Percentiles rank a stretch among this genome's conserved stretches.
Conservation (phyloP, 192 early-diverging fungal genomes). For the Linnemannia zychae region DNA sequence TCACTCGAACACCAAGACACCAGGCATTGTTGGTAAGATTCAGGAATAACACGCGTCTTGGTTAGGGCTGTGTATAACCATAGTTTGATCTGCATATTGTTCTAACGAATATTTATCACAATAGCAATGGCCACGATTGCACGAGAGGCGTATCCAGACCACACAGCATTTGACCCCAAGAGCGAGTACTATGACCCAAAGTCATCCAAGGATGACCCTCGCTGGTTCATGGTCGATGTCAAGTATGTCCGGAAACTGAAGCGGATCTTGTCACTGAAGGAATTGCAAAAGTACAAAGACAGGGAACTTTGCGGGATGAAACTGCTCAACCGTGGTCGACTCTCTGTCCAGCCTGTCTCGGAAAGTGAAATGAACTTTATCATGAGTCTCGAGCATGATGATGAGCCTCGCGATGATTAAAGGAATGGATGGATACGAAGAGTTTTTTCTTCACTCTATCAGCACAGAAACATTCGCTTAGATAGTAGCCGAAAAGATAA, state of each 20-base stretch:
- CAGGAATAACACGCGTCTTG: constrained; percentile 13
- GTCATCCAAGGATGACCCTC: constrained; percentile 72
- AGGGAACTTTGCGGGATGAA: constrained; percentile 72
- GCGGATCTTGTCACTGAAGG: constrained; percentile 73
- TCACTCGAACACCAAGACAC: constrained; percentile 87
- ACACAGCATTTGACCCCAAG: constrained; percentile 77
- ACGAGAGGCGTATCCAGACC: constrained; percentile 79
- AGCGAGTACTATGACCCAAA: constrained; percentile 89
- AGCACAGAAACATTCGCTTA: neutral
- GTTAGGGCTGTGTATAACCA: no score
- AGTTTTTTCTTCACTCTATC: neutral
- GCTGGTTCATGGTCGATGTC: constrained; percentile 92
- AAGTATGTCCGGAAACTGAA: constrained; percentile 77
- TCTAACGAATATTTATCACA: neutral
- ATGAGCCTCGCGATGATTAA: neutral
- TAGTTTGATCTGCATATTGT: neutral
- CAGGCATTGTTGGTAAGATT: constrained; percentile 83
- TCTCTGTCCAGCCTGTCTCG: constrained; percentile 84
- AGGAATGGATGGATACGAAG: neutral
- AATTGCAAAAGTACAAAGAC: constrained; percentile 70
- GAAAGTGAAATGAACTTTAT: constrained; percentile 78
- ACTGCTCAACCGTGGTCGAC: constrained; percentile 76
- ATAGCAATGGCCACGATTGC: constrained; percentile 60
- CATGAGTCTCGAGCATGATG: constrained; percentile 54
- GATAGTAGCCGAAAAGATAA: neutral